A percentile compares a stretch with the other conserved stretches of the same genome.
Evolutionary conservation across 140 eudicot species (phyloP).

Genomic region (Anethum foeniculum): DNA sequence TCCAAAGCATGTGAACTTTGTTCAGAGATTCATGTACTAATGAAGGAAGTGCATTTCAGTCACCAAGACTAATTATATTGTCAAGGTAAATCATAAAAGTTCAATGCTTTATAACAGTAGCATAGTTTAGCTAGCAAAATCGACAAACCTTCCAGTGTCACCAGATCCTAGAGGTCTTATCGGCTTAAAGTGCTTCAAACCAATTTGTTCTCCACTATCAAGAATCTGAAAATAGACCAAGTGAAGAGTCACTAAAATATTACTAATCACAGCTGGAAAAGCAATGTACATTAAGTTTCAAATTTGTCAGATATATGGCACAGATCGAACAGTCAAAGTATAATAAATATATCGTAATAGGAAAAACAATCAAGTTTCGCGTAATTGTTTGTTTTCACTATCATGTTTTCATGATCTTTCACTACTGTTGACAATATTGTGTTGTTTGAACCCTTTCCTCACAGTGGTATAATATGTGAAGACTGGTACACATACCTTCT

Average conservation of each 20-base stretch:
- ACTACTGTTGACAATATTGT: not conserved
- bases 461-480: not conserved
- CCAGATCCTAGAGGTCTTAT: constrained; percentile 89
- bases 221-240: constrained; percentile 39
- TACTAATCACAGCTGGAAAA: not conserved
- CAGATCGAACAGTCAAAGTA: not conserved
- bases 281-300: not conserved
- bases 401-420: not conserved
- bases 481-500: constrained; percentile 35
- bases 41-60: not conserved
- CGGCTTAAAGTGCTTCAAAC: constrained; percentile 86
- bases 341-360: not conserved
- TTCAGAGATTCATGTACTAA: not conserved
- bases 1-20: not conserved
- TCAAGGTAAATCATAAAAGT: not conserved
- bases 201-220: constrained; percentile 67
- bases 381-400: not conserved
- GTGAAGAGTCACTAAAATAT: not conserved
- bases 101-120: not conserved
- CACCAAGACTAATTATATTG: not conserved
- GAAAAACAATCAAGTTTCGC: not conserved
- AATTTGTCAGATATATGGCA: not conserved
- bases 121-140: not conserved
- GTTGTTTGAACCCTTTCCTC: not conserved
- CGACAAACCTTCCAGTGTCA: constrained; percentile 70